Evolutionary conservation across 371 early-diverging fungal species (phyloP).

Genomic region (Funneliformis caledonium): DNA sequence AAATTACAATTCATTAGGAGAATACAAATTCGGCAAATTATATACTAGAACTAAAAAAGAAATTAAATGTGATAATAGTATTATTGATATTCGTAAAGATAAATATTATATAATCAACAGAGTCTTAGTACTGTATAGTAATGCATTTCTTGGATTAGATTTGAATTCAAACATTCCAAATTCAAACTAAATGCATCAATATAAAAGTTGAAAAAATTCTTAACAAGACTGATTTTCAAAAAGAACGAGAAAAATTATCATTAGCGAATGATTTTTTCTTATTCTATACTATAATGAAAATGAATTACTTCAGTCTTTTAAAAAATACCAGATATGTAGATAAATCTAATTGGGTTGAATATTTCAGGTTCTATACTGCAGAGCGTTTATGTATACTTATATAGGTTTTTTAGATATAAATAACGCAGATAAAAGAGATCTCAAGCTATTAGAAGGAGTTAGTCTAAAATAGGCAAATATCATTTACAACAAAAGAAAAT

Average conservation of each 20-base stretch:
- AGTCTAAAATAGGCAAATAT: no score
- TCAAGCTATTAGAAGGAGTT: no score
- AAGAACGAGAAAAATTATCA: no score
- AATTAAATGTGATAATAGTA: constrained; percentile 38
- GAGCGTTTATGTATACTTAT: constrained; percentile 42
- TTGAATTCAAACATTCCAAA: not conserved
- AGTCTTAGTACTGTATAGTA: constrained; percentile 39
- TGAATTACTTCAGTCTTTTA: constrained; percentile 39
- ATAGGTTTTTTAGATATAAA: constrained; percentile 44
- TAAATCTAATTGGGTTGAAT: constrained; percentile 41
- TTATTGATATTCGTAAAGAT: constrained; percentile 25
- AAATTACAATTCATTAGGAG: constrained; percentile 32
- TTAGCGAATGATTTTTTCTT: no score
- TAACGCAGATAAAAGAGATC: constrained; percentile 9
- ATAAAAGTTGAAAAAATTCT: constrained; percentile 39
- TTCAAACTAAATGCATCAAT: constrained; percentile 44
- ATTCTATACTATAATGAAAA: constrained; percentile 39
- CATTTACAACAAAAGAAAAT: no score
- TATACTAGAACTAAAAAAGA: not conserved
- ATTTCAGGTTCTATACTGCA: constrained; percentile 46
- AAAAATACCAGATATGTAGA: constrained; percentile 44
- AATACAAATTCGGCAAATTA: constrained; percentile 41
- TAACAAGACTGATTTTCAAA: no score
- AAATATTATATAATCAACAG: constrained; percentile 41
- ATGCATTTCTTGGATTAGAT: constrained; percentile 42